A percentile compares a stretch with the other conserved stretches of the same genome.
phyloP scores from a whole-genome alignment of 306 rosid species.

The Phaseolus lunatus region DNA sequence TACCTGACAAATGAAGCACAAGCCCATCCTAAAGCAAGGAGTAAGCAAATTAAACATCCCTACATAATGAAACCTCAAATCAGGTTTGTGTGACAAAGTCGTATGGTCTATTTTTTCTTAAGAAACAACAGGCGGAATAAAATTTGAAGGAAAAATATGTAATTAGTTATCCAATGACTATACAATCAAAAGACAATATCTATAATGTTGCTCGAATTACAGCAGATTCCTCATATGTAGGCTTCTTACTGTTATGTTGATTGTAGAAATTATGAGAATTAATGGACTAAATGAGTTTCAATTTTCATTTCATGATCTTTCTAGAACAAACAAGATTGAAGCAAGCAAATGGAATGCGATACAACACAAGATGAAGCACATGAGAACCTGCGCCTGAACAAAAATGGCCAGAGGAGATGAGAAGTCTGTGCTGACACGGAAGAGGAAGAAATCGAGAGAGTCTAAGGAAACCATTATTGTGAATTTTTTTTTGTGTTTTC shows the following conservation, averaged over 20 bases:
- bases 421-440: conserved; percentile 63
- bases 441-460: conserved; percentile 74
- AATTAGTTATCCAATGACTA: not conserved
- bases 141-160: not conserved
- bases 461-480: conserved; percentile 63
- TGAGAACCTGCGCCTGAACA: conserved; percentile 80
- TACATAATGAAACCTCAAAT: conserved; percentile 40
- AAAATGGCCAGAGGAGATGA: conserved; percentile 67
- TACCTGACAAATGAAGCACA: conserved; percentile 92
- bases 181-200: conserved; percentile 2
- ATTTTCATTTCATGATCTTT: not conserved
- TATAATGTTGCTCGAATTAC: too few relatives aligned
- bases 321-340: not conserved
- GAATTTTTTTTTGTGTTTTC: conserved; percentile 41
- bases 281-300: not conserved
- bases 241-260: too few relatives aligned
- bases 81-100: conserved; percentile 1
- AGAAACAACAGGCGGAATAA: conserved; percentile 1
- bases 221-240: too few relatives aligned
- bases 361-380: not conserved
- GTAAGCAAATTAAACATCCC: conserved; percentile 83
- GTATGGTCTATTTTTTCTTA: conserved; percentile 8
- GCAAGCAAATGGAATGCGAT: too few relatives aligned
- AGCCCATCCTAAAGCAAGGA: conserved; percentile 88
- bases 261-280: not conserved